Conservation (phyloP, 1,284 basidiomycete genomes). For the Crucibulum parvulum region DNA sequence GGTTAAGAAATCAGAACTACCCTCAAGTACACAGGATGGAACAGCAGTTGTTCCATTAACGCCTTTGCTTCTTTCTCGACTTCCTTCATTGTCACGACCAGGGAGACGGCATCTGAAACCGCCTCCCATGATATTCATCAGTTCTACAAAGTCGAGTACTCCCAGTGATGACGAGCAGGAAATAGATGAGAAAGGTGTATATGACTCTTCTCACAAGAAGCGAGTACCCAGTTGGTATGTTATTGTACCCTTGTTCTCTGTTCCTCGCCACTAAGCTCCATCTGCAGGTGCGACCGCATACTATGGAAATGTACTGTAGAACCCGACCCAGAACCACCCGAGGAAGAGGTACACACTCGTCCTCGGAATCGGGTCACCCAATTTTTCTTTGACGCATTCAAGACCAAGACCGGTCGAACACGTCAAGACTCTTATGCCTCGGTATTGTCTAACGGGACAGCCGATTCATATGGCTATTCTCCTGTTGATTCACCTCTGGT, state of each 20-base stretch:
- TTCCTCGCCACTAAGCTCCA: background rate
- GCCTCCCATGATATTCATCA: constrained; percentile 48
- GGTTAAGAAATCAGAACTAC: constrained; percentile 3
- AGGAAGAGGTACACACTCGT: constrained; percentile 40
- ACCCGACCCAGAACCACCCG: constrained; percentile 46
- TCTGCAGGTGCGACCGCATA: constrained; percentile 79
- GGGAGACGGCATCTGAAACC: background rate
- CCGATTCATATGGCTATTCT: background rate
- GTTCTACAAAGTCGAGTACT: constrained; percentile 40
- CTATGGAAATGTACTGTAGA: constrained; percentile 76
- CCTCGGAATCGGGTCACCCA: constrained; percentile 56
- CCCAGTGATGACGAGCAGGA: constrained; percentile 40
- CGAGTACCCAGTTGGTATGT: constrained; percentile 83
- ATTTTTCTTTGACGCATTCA: constrained; percentile 60
- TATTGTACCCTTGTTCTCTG: constrained; percentile 1
- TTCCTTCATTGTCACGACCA: background rate
- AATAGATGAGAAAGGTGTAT: constrained; percentile 65
- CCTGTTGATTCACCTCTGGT: background rate
- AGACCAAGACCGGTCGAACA: constrained; percentile 50
- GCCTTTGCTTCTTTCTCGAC: background rate
- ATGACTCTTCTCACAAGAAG: constrained; percentile 80
- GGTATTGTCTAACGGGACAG: background rate
- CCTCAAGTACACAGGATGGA: constrained; percentile 14
- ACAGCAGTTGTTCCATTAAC: background rate
- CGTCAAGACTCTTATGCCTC: constrained; percentile 50